Conservation (phyloP, 306 rosid species). For the Calophaca sinica region DNA sequence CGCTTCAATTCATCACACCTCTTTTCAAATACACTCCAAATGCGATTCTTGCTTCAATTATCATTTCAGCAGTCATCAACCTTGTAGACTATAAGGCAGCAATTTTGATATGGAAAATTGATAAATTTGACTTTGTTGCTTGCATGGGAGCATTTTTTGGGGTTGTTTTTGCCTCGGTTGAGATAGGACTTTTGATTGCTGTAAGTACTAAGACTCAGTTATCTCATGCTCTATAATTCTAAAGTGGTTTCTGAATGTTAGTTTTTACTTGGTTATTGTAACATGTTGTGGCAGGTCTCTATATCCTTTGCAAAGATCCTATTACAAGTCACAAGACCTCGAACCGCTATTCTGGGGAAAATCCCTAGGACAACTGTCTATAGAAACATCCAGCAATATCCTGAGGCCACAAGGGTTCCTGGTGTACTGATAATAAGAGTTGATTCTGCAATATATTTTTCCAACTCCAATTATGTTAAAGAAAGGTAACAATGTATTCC, state of each 20-base stretch:
- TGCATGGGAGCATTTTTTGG: constrained; percentile 99
- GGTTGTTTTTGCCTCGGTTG: constrained; percentile 80
- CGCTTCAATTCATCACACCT: constrained; percentile 82
- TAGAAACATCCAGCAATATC: constrained; percentile 88
- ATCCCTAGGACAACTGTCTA: constrained; percentile 83
- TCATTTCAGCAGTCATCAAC: constrained; percentile 86
- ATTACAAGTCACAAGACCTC: constrained; percentile 87
- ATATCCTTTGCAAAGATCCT: constrained; percentile 95
- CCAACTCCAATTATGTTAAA: constrained; percentile 91
- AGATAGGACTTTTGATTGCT: constrained; percentile 91
- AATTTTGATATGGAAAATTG: constrained; percentile 88
- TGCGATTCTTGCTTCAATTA: constrained; percentile 84
- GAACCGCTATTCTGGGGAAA: constrained; percentile 84
- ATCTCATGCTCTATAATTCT: constrained; percentile 29
- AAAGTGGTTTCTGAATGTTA: constrained; percentile 4
- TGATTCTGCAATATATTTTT: constrained; percentile 95
- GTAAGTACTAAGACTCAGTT: constrained; percentile 54
- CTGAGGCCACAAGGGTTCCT: constrained; percentile 79
- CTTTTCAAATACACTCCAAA: constrained; percentile 95
- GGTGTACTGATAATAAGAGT: constrained; percentile 85
- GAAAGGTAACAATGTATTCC: constrained; percentile 70
- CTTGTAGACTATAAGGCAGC: constrained; percentile 87
- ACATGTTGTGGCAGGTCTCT: constrained; percentile 61
- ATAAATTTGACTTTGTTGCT: constrained; percentile 90
- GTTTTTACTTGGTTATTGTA: constrained; percentile 23